Evolutionary conservation across 345 rosid species (phyloP).

Genomic region (Capsella bursapastoris): DNA sequence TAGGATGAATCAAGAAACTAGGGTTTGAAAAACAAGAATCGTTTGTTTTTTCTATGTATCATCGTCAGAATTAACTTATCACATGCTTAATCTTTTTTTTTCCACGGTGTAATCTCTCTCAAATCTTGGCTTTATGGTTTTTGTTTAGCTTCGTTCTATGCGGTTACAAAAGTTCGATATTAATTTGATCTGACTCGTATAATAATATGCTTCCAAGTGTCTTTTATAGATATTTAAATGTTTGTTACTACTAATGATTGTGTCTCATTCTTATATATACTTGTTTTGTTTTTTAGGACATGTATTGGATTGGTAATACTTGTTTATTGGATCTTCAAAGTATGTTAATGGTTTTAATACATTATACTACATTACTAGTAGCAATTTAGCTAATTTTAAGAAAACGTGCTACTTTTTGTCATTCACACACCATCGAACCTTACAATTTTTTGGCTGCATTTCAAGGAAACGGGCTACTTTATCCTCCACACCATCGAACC

Average conservation of each 20-base stretch:
- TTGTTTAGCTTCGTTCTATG: background rate
- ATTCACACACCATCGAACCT: background rate
- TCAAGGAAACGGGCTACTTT: background rate
- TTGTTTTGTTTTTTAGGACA: background rate
- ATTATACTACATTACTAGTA: no score
- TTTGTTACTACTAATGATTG: background rate
- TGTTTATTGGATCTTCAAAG: background rate
- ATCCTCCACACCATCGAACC: background rate
- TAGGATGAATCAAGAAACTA: conserved; percentile 21
- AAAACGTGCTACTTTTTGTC: no score
- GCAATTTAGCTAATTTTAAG: background rate
- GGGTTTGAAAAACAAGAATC: conserved; percentile 19
- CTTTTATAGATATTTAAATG: background rate
- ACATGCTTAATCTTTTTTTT: no score
- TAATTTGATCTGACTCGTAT: background rate
- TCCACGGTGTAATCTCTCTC: background rate
- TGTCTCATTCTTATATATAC: background rate
- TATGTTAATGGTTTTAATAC: background rate
- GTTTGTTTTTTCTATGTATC: background rate
- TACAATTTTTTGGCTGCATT: background rate
- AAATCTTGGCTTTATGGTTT: background rate
- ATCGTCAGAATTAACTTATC: background rate
- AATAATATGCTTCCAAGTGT: background rate
- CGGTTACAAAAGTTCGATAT: background rate
- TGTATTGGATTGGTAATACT: background rate